These are phyloP conservation scores for Penicillium sp. DNA, from an alignment of 2,329 filamentous ascomycete species.

Conservation along the genomic window DNA sequence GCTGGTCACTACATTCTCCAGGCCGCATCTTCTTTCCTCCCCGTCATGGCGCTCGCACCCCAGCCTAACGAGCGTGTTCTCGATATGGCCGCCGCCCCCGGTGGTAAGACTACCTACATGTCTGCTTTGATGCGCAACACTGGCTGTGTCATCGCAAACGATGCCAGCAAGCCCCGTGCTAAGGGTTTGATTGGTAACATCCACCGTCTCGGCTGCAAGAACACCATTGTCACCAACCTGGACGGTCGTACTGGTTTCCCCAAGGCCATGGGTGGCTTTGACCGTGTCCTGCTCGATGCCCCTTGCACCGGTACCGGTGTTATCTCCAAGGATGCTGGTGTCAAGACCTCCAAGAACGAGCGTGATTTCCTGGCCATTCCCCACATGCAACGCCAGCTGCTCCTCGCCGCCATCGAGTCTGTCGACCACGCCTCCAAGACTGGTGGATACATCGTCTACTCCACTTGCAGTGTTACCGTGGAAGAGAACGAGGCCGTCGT, in stretches of 20 bases:
- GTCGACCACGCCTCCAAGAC: conserved; percentile 90
- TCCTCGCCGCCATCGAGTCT: conserved; percentile 91
- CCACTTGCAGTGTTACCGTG: conserved; percentile 90
- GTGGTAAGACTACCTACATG: conserved; percentile 94
- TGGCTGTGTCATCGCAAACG: conserved; percentile 92
- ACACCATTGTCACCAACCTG: conserved; percentile 93
- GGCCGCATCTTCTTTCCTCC: conserved; percentile 92
- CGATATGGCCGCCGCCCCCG: conserved; percentile 92
- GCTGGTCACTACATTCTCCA: conserved; percentile 98
- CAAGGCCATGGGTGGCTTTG: conserved; percentile 91
- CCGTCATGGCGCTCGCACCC: conserved; percentile 94
- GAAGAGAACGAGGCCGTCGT: conserved; percentile 95
- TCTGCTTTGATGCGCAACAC: conserved; percentile 98
- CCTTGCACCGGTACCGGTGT: conserved; percentile 97
- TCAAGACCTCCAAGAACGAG: conserved; percentile 98
- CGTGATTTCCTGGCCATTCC: conserved; percentile 91
- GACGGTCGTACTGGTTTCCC: conserved; percentile 87
- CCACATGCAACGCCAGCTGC: conserved; percentile 90
- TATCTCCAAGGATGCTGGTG: conserved; percentile 92
- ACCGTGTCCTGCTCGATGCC: conserved; percentile 89
- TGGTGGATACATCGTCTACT: conserved; percentile 94
- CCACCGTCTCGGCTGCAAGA: conserved; percentile 88
- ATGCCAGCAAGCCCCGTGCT: conserved; percentile 87
- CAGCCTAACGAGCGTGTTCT: conserved; percentile 90
- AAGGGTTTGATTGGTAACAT: conserved; percentile 99